Conservation (phyloP, 192 early-diverging fungal species). For the Gigaspora rosea region DNA sequence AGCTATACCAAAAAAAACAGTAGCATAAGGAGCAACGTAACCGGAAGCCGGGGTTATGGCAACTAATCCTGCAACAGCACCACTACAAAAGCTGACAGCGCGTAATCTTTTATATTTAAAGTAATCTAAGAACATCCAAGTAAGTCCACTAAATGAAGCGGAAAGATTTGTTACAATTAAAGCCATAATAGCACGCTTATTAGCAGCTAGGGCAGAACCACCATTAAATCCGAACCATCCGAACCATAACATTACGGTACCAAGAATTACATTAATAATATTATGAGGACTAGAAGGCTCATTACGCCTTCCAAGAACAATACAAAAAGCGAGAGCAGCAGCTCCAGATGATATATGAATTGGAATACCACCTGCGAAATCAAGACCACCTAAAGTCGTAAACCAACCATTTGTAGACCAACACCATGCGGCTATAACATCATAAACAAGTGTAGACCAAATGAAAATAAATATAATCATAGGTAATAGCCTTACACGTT, state of each 20-base stretch:
- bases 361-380: constrained; percentile 76
- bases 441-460: constrained; percentile 67
- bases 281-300: constrained; percentile 67
- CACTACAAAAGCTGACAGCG: constrained; percentile 73
- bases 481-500: constrained; percentile 59
- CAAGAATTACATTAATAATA: constrained; percentile 67
- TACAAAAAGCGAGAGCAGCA: constrained; percentile 65
- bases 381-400: constrained; percentile 59
- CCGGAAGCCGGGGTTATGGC: constrained; percentile 84
- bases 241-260: constrained; percentile 73
- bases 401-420: constrained; percentile 79
- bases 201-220: constrained; percentile 58
- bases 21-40: constrained; percentile 79
- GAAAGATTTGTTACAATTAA: constrained; percentile 66
- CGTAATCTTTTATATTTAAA: constrained; percentile 58
- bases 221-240: constrained; percentile 86
- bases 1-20: constrained; percentile 64
- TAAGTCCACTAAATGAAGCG: constrained; percentile 57
- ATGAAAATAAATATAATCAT: constrained; percentile 60
- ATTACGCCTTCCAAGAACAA: constrained; percentile 65
- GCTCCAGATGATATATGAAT: constrained; percentile 73
- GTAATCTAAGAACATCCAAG: constrained; percentile 67
- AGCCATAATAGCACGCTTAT: constrained; percentile 63
- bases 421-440: constrained; percentile 65
- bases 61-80: constrained; percentile 76